phyloP scores from a whole-genome alignment of 306 rosid species.

The Urtica urens region DNA sequence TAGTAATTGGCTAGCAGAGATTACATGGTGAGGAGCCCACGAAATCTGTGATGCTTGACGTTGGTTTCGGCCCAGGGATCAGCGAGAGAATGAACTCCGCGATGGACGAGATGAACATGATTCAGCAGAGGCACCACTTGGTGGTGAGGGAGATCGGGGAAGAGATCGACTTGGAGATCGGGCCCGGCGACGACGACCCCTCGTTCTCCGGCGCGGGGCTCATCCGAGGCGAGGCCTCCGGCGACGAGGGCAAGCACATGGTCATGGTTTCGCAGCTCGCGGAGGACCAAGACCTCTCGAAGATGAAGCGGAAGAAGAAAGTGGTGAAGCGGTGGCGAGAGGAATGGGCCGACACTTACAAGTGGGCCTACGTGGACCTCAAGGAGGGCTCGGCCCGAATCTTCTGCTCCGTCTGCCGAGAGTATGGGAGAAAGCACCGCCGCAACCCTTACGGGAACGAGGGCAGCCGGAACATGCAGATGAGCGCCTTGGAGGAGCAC shows the following conservation, averaged over 20 bases:
- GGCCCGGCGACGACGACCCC: conserved; percentile 92
- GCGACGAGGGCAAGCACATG: conserved; percentile 70
- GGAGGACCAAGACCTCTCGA: conserved; percentile 71
- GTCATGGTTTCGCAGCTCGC: conserved; percentile 68
- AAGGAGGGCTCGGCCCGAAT: conserved; percentile 96
- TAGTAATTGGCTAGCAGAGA: no score
- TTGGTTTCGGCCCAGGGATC: conserved; percentile 53
- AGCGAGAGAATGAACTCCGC: conserved; percentile 90
- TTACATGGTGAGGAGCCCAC: no score
- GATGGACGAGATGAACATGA: conserved; percentile 88
- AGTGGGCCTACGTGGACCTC: conserved; percentile 94
- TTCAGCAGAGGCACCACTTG: conserved; percentile 93
- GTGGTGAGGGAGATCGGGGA: conserved; percentile 89
- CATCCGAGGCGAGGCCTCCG: conserved; percentile 69
- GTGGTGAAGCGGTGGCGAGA: conserved; percentile 99
- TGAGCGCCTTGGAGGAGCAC: conserved; percentile 98
- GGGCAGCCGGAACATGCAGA: conserved; percentile 99
- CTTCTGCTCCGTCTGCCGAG: conserved; percentile 95
- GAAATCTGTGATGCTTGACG: conserved; percentile 95
- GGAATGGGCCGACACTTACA: conserved; percentile 99
- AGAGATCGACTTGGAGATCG: conserved; percentile 95
- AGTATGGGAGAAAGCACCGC: conserved; percentile 91
- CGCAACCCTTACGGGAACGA: conserved; percentile 97
- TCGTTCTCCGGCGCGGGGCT: conserved; percentile 65
- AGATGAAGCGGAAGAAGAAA: conserved; percentile 77